These are phyloP conservation scores for Nemania serpens DNA, from an alignment of 2,329 filamentous ascomycete species.

Conservation along the genomic window DNA sequence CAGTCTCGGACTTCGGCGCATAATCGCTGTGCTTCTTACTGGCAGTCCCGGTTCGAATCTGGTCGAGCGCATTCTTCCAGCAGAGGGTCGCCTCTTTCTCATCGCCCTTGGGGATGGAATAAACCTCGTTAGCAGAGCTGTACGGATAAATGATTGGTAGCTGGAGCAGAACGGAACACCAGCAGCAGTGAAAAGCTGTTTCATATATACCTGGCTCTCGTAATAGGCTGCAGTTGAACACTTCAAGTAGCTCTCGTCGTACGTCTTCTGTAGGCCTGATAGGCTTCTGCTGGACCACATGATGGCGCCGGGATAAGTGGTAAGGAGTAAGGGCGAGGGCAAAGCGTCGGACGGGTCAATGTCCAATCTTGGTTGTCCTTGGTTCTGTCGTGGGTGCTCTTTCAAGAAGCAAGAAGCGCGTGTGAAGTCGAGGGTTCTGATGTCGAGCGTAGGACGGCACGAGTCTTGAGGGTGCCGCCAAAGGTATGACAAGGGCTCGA, in stretches of 20 bases:
- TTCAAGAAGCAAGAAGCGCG: no score
- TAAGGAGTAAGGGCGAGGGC: no score
- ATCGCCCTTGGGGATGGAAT: slow-evolving; percentile 67
- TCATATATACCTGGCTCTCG: slow-evolving; percentile 78
- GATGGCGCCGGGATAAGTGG: no score
- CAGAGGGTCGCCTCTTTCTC: slow-evolving; percentile 88
- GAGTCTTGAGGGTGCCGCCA: no score
- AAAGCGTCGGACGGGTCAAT: no score
- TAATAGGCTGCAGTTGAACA: slow-evolving; percentile 97
- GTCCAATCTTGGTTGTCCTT: no score
- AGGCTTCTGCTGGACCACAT: slow-evolving; percentile 62
- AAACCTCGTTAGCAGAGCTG: neutral
- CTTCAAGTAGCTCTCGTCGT: slow-evolving; percentile 93
- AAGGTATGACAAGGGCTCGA: no score
- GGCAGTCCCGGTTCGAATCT: slow-evolving; percentile 85
- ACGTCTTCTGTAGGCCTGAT: slow-evolving; percentile 90
- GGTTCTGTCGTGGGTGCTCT: no score
- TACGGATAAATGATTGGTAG: neutral
- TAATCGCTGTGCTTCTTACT: slow-evolving; percentile 73
- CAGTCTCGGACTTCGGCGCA: slow-evolving; percentile 76
- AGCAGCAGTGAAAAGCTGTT: no score
- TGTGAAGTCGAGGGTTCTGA: no score
- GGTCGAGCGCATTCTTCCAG: slow-evolving; percentile 86
- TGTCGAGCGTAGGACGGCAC: no score
- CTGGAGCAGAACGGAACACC: neutral